phyloP scores from a whole-genome alignment of 148 eudicot species.

The Talinum fruticosum region DNA sequence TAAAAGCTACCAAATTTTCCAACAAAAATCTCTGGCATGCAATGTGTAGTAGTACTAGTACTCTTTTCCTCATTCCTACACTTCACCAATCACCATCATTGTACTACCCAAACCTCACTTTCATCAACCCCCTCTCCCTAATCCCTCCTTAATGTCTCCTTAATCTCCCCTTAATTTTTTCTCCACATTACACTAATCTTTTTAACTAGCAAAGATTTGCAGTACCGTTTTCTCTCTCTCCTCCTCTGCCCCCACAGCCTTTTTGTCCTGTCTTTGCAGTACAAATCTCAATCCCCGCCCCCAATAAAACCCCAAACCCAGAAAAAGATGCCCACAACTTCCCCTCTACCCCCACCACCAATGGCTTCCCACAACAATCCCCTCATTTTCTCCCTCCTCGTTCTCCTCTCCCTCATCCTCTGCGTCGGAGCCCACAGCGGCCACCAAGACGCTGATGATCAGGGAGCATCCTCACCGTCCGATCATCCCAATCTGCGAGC shows the following conservation, averaged over 20 bases:
- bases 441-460: slow-evolving; percentile 7
- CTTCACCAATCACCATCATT: slow-evolving; percentile 13
- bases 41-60: slow-evolving; percentile 2
- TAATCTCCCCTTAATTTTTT: slow-evolving; percentile 10
- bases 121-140: too few relatives aligned
- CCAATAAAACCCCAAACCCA: not conserved
- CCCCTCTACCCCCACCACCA: not conserved
- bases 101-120: slow-evolving; percentile 18
- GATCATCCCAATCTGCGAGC: slow-evolving; percentile 34
- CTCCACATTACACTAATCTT: slow-evolving; percentile 14
- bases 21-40: not conserved
- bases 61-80: not conserved
- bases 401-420: slow-evolving; percentile 27
- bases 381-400: slow-evolving; percentile 19
- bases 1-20: not conserved
- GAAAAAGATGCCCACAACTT: not conserved
- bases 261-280: slow-evolving; percentile 22
- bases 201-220: not conserved
- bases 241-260: not conserved
- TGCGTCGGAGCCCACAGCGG: slow-evolving; percentile 26
- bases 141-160: not conserved
- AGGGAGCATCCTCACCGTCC: slow-evolving; percentile 11
- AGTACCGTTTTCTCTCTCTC: not conserved
- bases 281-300: not conserved
- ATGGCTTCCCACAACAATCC: not conserved